Percentiles rank a stretch among this genome's conserved stretches.
These are phyloP conservation scores for Eucalyptus sideroxylon DNA, from an alignment of 345 rosid species.

Conservation along the genomic window DNA sequence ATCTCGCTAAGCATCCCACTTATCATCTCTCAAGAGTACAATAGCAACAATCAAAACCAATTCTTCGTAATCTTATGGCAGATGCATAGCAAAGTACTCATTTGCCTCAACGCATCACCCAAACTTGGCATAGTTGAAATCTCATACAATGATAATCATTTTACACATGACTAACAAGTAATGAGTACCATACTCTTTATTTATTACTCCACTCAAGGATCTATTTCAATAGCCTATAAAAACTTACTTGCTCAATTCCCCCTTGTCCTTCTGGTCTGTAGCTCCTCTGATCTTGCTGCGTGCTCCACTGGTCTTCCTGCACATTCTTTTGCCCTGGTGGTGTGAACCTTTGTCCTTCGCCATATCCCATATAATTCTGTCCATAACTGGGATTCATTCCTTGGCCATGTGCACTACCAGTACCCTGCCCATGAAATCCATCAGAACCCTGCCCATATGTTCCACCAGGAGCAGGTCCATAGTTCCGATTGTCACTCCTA, in stretches of 20 bases:
- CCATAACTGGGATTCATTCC: slow-evolving; percentile 6
- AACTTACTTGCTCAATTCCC: not conserved
- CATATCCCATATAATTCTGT: slow-evolving; percentile 5
- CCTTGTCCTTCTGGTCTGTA: slow-evolving; percentile 18
- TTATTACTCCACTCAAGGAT: not conserved
- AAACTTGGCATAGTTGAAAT: not conserved
- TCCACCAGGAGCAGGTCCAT: slow-evolving; percentile 15
- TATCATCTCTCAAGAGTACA: not conserved
- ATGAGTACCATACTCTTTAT: not conserved
- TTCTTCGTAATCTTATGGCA: not conserved
- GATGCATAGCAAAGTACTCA: not conserved
- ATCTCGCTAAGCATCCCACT: not conserved
- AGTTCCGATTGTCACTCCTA: not conserved
- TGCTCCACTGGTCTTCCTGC: slow-evolving; percentile 19
- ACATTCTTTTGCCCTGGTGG: not conserved
- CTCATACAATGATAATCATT: not conserved
- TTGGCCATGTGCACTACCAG: slow-evolving; percentile 5
- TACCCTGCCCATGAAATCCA: not conserved
- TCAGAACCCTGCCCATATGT: not conserved
- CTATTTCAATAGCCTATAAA: not conserved
- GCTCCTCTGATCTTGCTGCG: slow-evolving; percentile 28
- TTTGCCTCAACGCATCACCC: not conserved
- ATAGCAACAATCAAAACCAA: not conserved
- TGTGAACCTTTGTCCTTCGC: slow-evolving; percentile 11
- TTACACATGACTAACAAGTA: not conserved